Conservation (phyloP, 2,329 filamentous ascomycete species). For the Talaromyces sp. region DNA sequence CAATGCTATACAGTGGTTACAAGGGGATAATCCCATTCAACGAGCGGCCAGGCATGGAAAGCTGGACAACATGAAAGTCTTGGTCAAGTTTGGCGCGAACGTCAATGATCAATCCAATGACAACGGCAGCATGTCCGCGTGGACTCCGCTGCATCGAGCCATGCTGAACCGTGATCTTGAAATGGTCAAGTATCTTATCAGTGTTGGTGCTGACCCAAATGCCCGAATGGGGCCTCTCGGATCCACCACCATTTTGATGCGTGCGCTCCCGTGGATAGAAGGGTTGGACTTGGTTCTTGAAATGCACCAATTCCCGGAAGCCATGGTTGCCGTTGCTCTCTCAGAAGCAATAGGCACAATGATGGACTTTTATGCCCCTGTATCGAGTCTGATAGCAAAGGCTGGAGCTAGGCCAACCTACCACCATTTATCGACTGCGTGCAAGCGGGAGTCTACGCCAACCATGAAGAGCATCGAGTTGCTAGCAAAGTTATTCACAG, state of each 20-base stretch:
- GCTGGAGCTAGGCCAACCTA: not conserved
- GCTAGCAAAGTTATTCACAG: not conserved
- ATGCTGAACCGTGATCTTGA: not conserved
- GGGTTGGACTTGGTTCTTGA: not conserved
- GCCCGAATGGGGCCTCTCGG: not conserved
- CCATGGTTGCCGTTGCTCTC: not conserved
- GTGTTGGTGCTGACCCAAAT: not conserved
- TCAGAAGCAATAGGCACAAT: not conserved
- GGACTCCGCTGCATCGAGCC: not conserved
- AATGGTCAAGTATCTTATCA: not conserved
- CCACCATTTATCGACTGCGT: not conserved
- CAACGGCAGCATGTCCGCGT: not conserved
- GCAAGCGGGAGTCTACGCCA: not conserved
- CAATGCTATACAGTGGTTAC: not conserved
- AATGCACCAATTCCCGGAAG: not conserved
- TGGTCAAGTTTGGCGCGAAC: not conserved
- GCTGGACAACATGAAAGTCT: not conserved
- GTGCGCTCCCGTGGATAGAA: not conserved
- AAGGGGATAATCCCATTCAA: not conserved
- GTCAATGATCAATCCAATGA: not conserved
- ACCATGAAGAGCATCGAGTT: not conserved
- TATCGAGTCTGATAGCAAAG: not conserved
- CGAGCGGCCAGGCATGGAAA: not conserved
- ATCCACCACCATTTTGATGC: not conserved
- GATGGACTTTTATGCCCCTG: not conserved